Evolutionary conservation across 2,329 filamentous ascomycete species (phyloP), one percentile per base, ranked within the genome.

Genomic region (Pseudogymnoascus sp.): DNA sequence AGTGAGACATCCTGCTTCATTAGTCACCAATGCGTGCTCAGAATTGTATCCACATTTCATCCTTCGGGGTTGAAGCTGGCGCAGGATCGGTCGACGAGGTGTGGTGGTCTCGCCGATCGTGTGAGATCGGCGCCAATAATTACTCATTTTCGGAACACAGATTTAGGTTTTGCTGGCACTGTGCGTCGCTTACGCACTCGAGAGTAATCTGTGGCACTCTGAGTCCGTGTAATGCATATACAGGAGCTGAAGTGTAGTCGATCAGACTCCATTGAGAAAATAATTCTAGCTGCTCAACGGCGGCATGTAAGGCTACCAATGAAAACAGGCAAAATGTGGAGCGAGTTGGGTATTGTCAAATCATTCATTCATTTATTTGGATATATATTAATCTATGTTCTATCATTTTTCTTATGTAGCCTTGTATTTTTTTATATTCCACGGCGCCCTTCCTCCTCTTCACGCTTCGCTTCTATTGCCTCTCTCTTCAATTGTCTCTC

Each of bases 401-500:
- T 53, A 33, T 18, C 15, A 15, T n/a, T 33, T 53, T 33, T 12
- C n/a, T 14, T 50, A 28, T 14, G 15, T 28, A n/a, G 6, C 22
- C 22, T n/a, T n/a, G n/a, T n/a, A n/a, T n/a, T n/a, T n/a, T n/a
- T 53, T 18, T 53, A 33, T 33, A 18, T 12, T 53, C n/a, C 25
- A 53, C 7, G 25, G 14, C 25, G 43, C 4, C 43, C 43, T 53
- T 53, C 43, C 25, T 53, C 43, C 33, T 58, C 53, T 11, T 18
- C 57, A 11, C 57, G 33, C 33, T 39, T 58, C 28, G 68, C 70
- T 37, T 66, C 66, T 33, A 64, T 62, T 14, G 64, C 66, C 41
- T 71, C 65, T 62, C 68, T 69, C 50, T 69, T 64, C 50, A 33
- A 33, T 18, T 33, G 30, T 33, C 43, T 53, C 43, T 75, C 72